Conservation (phyloP, 1,139 yeast genomes). For the Arxiozyma slooffiae region DNA sequence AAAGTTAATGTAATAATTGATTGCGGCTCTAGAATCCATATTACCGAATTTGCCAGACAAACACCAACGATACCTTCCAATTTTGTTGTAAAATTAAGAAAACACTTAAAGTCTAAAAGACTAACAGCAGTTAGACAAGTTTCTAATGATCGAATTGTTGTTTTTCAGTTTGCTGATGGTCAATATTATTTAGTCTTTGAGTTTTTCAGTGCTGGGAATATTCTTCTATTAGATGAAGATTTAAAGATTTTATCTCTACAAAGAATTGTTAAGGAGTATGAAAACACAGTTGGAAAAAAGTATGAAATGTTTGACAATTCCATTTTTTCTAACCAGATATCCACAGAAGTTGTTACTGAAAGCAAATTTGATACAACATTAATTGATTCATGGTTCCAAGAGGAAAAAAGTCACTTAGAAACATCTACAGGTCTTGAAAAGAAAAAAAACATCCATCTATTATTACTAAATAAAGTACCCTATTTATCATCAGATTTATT, state of each 20-base stretch:
- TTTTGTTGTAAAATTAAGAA: constrained; percentile 76
- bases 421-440: constrained; percentile 30
- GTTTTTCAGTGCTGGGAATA: constrained; percentile 91
- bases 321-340: constrained; percentile 30
- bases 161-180: constrained; percentile 75
- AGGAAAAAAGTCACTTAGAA: constrained; percentile 28
- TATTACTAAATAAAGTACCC: constrained; percentile 58
- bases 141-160: constrained; percentile 69
- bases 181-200: constrained; percentile 70
- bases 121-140: constrained; percentile 65
- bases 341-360: background rate
- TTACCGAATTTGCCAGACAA: constrained; percentile 72
- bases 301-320: constrained; percentile 52
- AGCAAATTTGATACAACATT: constrained; percentile 20
- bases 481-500: constrained; percentile 73
- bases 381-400: constrained; percentile 43
- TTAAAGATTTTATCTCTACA: constrained; percentile 62
- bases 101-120: constrained; percentile 74
- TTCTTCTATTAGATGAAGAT: constrained; percentile 62
- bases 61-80: constrained; percentile 75
- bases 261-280: constrained; percentile 67
- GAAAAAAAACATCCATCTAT: constrained; percentile 57
- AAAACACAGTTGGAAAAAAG: constrained; percentile 57
- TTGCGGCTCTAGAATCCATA: constrained; percentile 74
- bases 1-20: constrained; percentile 69